phyloP scores from a whole-genome alignment of 1,284 basidiomycete species.

The Heterobasidion irregulare region DNA sequence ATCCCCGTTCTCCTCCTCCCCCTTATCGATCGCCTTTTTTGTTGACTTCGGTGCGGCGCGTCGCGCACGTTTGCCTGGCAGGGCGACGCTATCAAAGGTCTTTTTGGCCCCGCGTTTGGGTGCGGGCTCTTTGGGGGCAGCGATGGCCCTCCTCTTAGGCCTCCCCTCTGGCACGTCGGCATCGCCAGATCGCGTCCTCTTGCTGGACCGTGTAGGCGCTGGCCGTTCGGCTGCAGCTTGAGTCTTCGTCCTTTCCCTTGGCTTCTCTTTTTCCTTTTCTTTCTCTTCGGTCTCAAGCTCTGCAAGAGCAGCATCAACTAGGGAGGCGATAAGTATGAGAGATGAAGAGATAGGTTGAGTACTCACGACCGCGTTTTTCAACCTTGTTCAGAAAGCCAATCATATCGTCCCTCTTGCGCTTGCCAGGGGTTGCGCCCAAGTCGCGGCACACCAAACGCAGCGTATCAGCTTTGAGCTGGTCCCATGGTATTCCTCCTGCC shows the following conservation, averaged over 20 bases:
- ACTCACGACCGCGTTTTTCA: conserved; percentile 11
- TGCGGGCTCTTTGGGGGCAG: conserved; percentile 4
- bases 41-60: not conserved
- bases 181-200: conserved; percentile 3
- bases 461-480: conserved; percentile 17
- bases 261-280: conserved; percentile 1
- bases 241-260: not conserved
- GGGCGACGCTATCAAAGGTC: conserved; percentile 4
- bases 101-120: conserved; percentile 6
- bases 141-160: conserved; percentile 4
- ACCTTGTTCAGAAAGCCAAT: conserved; percentile 11
- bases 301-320: conserved; percentile 8
- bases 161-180: not conserved
- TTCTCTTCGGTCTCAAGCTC: conserved; percentile 10
- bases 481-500: conserved; percentile 14
- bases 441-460: conserved; percentile 18
- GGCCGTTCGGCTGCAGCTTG: not conserved
- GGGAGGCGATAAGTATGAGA: not conserved
- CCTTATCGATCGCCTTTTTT: conserved; percentile 1
- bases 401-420: conserved; percentile 15
- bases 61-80: not conserved
- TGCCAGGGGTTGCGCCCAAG: conserved; percentile 14
- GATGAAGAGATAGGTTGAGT: not conserved
- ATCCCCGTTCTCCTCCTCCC: conserved; percentile 2
- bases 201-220: conserved; percentile 7